Evolutionary conservation across 163 green algal species (phyloP).

Genomic region (Volvox carteri): DNA sequence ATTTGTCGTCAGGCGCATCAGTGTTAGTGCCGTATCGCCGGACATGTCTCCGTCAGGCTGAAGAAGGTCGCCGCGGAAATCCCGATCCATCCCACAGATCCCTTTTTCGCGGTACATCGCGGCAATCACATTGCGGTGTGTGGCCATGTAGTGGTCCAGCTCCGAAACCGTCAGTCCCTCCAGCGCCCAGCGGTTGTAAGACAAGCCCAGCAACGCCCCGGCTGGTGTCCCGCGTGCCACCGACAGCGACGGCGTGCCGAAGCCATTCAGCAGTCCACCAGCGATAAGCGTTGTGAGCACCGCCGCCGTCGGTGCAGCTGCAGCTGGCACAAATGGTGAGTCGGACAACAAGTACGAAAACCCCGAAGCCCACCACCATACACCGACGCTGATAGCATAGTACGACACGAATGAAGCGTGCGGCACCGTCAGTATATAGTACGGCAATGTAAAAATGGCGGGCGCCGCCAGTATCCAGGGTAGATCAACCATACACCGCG

Average conservation of each 20-base stretch:
- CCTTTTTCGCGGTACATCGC: slow-evolving; percentile 30
- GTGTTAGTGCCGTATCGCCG: background rate
- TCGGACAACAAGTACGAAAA: slow-evolving; percentile 24
- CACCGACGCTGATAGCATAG: slow-evolving; percentile 10
- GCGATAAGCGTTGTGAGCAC: slow-evolving; percentile 33
- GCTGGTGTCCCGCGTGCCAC: background rate
- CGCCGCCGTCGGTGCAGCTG: slow-evolving; percentile 9
- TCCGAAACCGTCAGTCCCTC: slow-evolving; percentile 11
- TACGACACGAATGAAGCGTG: background rate
- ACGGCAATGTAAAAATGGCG: background rate
- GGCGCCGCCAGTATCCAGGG: slow-evolving; percentile 18
- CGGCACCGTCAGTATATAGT: slow-evolving; percentile 25
- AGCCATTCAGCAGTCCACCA: slow-evolving; percentile 28
- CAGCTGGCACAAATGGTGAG: slow-evolving; percentile 3
- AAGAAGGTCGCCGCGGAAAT: background rate
- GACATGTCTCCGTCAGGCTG: background rate
- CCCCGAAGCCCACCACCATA: slow-evolving; percentile 47
- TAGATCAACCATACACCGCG: background rate
- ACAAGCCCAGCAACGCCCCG: slow-evolving; percentile 3
- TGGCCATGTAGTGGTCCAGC: slow-evolving; percentile 33
- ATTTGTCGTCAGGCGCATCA: background rate
- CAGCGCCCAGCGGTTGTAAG: slow-evolving; percentile 49
- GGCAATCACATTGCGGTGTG: slow-evolving; percentile 37
- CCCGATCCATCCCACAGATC: slow-evolving; percentile 9
- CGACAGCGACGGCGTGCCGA: background rate